These are phyloP conservation scores for Trichosanthes truncata DNA, from an alignment of 306 rosid genomes.

Conservation along the genomic window DNA sequence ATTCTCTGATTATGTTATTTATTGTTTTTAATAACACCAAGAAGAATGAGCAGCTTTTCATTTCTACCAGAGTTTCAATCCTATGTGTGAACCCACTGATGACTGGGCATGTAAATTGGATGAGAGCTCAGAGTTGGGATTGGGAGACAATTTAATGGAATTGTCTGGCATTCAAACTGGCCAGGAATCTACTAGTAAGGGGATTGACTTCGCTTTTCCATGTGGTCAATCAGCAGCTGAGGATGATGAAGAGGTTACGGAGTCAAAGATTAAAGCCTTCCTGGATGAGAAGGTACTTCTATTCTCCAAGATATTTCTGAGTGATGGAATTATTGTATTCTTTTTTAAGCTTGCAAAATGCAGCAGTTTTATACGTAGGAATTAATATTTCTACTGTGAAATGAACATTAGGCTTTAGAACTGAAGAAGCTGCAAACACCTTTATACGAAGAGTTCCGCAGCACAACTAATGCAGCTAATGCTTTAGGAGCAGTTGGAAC, in stretches of 20 bases:
- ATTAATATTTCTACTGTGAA: conserved; percentile 1
- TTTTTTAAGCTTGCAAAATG: background rate
- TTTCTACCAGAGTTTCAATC: conserved; percentile 70
- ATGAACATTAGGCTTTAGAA: conserved; percentile 54
- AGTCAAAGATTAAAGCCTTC: conserved; percentile 78
- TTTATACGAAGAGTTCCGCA: conserved; percentile 68
- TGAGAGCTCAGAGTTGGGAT: conserved; percentile 33
- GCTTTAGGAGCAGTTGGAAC: conserved; percentile 26
- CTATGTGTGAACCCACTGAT: conserved; percentile 67
- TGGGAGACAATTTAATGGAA: conserved; percentile 34
- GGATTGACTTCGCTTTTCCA: conserved; percentile 41
- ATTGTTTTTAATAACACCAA: background rate
- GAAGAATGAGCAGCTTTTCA: conserved; percentile 5
- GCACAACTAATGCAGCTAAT: conserved; percentile 44
- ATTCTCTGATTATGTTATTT: conserved; percentile 17
- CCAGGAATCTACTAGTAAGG: conserved; percentile 20
- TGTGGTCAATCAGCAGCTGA: conserved; percentile 49
- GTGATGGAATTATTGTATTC: conserved; percentile 5
- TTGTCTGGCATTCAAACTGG: conserved; percentile 32
- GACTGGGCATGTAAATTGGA: conserved; percentile 51
- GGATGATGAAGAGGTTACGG: conserved; percentile 86
- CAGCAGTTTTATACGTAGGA: background rate
- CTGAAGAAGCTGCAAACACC: conserved; percentile 82
- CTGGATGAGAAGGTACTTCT: conserved; percentile 66
- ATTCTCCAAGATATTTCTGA: background rate